Conservation (phyloP, 2,329 filamentous ascomycete species). For the Aspergillus sp. region DNA sequence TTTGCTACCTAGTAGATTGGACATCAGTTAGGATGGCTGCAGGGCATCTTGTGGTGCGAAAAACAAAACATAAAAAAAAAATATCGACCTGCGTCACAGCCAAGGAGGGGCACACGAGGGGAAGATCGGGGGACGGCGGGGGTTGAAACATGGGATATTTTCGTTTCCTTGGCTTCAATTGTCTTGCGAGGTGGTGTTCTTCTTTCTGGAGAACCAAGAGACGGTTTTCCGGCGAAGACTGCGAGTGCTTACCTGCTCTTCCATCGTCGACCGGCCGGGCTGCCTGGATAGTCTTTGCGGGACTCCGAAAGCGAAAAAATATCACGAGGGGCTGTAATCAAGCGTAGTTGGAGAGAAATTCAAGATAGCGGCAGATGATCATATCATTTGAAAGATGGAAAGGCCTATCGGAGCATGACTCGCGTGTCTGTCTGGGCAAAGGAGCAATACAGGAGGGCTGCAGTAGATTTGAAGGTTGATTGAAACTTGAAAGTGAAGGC, state of each 20-base stretch:
- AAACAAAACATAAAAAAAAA: neutral
- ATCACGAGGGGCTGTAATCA: constrained; percentile 4
- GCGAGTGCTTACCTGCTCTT: constrained; percentile 41
- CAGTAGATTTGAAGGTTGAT: neutral
- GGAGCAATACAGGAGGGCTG: neutral
- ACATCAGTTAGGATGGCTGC: constrained; percentile 4
- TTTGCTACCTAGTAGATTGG: constrained; percentile 71
- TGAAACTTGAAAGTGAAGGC: neutral
- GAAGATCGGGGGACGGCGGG: constrained; percentile 8
- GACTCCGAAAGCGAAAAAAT: constrained; percentile 14
- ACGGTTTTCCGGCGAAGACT: neutral
- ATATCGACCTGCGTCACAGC: neutral
- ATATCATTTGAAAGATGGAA: constrained; percentile 20
- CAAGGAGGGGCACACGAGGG: constrained; percentile 23
- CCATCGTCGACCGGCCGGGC: constrained; percentile 43
- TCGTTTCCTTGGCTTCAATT: constrained; percentile 12
- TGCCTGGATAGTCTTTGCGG: constrained; percentile 29
- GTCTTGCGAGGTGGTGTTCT: neutral
- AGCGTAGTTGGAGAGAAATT: constrained; percentile 16
- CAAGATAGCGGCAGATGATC: constrained; percentile 23
- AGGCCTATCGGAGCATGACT: constrained; percentile 16
- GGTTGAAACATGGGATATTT: constrained; percentile 16
- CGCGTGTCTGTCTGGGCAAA: neutral
- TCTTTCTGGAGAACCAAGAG: neutral
- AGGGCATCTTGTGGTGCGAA: neutral